These are phyloP conservation scores for Raddia distichophylla DNA, from an alignment of 176 grass and related monocot species.

Conservation along the genomic window DNA sequence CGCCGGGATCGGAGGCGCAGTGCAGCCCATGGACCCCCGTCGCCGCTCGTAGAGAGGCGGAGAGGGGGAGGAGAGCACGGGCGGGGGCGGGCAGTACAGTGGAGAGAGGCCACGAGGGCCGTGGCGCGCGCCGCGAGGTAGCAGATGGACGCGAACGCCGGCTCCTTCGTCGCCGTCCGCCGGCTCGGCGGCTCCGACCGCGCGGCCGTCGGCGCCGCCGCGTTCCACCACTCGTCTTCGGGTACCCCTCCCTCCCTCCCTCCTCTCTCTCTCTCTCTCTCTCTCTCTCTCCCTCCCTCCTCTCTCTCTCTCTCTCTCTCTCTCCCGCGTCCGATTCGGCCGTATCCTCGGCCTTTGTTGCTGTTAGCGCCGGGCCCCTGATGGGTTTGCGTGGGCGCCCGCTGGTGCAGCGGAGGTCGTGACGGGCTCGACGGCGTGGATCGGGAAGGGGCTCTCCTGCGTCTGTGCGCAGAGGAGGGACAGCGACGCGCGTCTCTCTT, in stretches of 20 bases:
- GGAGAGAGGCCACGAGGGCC: neutral
- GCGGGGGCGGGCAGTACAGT: neutral
- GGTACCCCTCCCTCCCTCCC: constrained; percentile 25
- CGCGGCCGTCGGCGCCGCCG: constrained; percentile 39
- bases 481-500: constrained; percentile 81
- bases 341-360: neutral
- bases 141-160: constrained; percentile 58
- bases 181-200: constrained; percentile 52
- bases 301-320: neutral
- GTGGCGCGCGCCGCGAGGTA: constrained; percentile 15
- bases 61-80: neutral
- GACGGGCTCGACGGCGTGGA: constrained; percentile 93
- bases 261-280: no score
- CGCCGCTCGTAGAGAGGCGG: constrained; percentile 30
- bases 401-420: constrained; percentile 72
- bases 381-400: constrained; percentile 25
- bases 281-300: no score
- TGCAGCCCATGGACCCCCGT: constrained; percentile 32
- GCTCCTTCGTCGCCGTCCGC: constrained; percentile 65
- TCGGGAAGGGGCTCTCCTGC: constrained; percentile 94
- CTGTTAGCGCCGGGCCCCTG: constrained; percentile 1
- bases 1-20: constrained; percentile 5
- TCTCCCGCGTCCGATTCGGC: neutral
- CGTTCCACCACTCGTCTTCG: constrained; percentile 66
- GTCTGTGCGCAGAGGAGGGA: constrained; percentile 94